A percentile compares a stretch with the other conserved stretches of the same genome.
Evolutionary conservation across 2,329 filamentous ascomycete genomes (phyloP).

Genomic region (Dothistroma septosporum): DNA sequence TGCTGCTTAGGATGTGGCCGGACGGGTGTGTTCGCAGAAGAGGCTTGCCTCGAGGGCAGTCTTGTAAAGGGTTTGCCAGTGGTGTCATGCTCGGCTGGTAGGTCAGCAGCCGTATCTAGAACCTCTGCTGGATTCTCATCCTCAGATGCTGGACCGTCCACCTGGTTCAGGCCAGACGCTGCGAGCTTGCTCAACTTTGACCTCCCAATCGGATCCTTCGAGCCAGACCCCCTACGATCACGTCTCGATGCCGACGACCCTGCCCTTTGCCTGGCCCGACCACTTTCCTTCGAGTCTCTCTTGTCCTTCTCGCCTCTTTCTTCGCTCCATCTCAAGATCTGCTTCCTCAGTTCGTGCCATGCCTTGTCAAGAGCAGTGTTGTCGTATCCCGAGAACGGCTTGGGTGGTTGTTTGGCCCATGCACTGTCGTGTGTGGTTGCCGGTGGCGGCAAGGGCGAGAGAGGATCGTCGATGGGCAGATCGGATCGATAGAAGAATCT

Average conservation of each 20-base stretch:
- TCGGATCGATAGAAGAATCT: conserved; percentile 38
- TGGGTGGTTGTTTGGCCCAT: conserved; percentile 30
- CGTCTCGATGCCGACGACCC: conserved; percentile 15
- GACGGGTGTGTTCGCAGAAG: conserved; percentile 27
- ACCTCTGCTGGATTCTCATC: conserved; percentile 9
- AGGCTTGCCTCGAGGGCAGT: conserved; percentile 43
- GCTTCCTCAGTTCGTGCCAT: conserved; percentile 35
- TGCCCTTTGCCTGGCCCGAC: conserved; percentile 19
- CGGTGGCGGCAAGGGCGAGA: conserved; percentile 37
- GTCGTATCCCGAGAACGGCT: conserved; percentile 38
- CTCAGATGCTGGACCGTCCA: conserved; percentile 20
- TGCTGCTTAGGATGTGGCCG: conserved; percentile 30
- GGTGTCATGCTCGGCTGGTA: conserved; percentile 24
- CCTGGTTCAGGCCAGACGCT: conserved; percentile 25
- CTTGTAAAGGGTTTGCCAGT: conserved; percentile 52
- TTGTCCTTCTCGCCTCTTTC: conserved; percentile 32
- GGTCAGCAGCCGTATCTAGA: conserved; percentile 13
- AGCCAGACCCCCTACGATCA: conserved; percentile 19
- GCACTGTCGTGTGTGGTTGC: conserved; percentile 21
- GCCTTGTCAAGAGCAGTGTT: conserved; percentile 35
- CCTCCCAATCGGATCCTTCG: conserved; percentile 6
- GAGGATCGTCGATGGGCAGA: conserved; percentile 38
- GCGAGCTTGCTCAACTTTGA: conserved; percentile 17
- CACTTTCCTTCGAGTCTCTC: conserved; percentile 13
- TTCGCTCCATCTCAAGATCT: conserved; percentile 34